Base-by-base conservation (phyloP, 208 protist genomes). In the Leishmania tropica region DNA sequence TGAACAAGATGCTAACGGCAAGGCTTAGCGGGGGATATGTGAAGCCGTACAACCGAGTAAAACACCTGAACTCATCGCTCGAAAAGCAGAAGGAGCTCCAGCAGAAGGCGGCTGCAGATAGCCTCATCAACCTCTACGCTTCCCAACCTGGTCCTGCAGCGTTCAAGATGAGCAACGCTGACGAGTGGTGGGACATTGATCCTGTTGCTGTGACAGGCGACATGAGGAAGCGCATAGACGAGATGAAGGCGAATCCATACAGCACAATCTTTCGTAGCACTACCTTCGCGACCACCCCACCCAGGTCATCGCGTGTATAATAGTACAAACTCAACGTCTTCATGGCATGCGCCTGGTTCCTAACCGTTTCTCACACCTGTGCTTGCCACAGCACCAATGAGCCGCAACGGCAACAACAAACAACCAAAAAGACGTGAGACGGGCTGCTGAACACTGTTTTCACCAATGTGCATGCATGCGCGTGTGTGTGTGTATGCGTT, bases 121-220 rank as follows among this genome's bases (percentile, higher is more conserved):
- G 78, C 1, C 78, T 83, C 2, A 58, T 89, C 62, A 37, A 83
- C 24, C 78, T 89, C 13, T 81, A 89, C 76, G 77, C 76, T 40
- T 53, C 62, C 1, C 51, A 62, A 3, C 70, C 86, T 10, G 85
- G 71, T 0, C 94, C 91, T 3, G 76, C 62, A 19, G 87, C 89
- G 45, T 96, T 94, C 68, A 97, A 93, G 80, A 91, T 97, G 90
- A 93, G 90, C 81, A 97, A 97, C 80, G 90, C 90, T 21, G 88
- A 94, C 54, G 83, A 92, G 75, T 97, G 94, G 93, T 95, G 87
- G 85, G 65, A 80, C 51, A 81, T 96, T 60, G 89, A 96, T 77
- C 88, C 92, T 5, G 89, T 90, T 1, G 65, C 81, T 10, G 89
- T 93, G 31, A 85, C 89, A 60, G 67, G 65, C 40, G 87, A 83